Evolutionary conservation across 768 basidiomycete species (phyloP).

Genomic region (Sarcodon sp.): DNA sequence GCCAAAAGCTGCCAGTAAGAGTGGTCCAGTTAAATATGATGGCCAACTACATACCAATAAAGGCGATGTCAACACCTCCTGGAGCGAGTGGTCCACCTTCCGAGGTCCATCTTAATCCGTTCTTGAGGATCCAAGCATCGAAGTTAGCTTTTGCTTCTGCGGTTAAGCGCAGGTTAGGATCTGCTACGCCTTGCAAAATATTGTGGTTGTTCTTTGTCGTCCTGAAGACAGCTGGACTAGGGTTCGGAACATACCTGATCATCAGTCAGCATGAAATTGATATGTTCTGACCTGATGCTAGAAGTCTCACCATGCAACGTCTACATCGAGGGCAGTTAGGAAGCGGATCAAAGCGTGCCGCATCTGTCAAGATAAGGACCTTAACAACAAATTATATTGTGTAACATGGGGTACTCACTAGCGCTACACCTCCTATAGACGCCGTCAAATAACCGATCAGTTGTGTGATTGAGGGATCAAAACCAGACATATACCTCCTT

Average conservation of each 20-base stretch:
- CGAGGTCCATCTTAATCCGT: conserved; percentile 80
- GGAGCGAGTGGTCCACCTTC: conserved; percentile 75
- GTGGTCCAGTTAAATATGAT: not conserved
- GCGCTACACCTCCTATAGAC: conserved; percentile 74
- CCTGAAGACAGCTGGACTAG: conserved; percentile 81
- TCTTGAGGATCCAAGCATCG: conserved; percentile 83
- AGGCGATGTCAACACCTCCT: conserved; percentile 78
- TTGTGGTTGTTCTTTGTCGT: conserved; percentile 95
- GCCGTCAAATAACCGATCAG: conserved; percentile 4
- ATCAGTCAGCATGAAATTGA: conserved; percentile 5
- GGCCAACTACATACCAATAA: conserved; percentile 47
- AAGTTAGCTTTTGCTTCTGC: conserved; percentile 70
- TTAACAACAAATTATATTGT: conserved; percentile 11
- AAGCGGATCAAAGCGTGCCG: conserved; percentile 89
- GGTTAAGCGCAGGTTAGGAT: conserved; percentile 64
- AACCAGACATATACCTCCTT: conserved; percentile 52
- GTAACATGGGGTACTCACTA: conserved; percentile 38
- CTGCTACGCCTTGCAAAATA: conserved; percentile 86
- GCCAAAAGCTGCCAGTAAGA: conserved; percentile 5
- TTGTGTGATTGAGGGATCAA: not conserved
- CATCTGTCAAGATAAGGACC: conserved; percentile 40
- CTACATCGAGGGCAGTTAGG: conserved; percentile 66
- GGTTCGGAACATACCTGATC: conserved; percentile 76
- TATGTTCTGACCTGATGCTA: not conserved
- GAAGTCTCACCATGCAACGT: conserved; percentile 56